phyloP scores from a whole-genome alignment of 2,329 filamentous ascomycete species.

The Colletotrichum agaves region DNA sequence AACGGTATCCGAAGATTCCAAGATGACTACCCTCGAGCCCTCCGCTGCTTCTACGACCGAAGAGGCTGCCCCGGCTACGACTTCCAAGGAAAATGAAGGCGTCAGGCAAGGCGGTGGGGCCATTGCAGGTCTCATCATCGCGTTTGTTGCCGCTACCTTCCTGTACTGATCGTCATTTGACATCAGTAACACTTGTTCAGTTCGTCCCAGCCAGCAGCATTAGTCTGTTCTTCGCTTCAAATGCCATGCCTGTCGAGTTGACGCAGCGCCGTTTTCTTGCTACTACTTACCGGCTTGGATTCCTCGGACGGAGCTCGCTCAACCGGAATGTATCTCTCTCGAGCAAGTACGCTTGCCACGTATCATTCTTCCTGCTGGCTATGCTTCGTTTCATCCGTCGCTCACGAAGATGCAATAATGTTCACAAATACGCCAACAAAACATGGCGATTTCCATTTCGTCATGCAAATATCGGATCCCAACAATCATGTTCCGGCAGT shows the following conservation, averaged over 20 bases:
- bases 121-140: conserved; percentile 64
- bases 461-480: conserved; percentile 21
- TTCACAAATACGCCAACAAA: conserved; percentile 30
- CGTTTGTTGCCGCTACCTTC: conserved; percentile 63
- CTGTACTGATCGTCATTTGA: conserved; percentile 50
- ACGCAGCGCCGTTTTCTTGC: conserved; percentile 25
- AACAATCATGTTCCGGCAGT: conserved; percentile 16
- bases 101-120: conserved; percentile 61
- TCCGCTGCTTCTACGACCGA: conserved; percentile 41
- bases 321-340: conserved; percentile 11
- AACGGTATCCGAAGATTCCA: conserved; percentile 40
- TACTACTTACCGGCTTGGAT: conserved; percentile 44
- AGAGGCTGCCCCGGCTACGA: conserved; percentile 44
- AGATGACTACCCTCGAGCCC: conserved; percentile 41
- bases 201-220: conserved; percentile 32
- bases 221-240: conserved; percentile 32
- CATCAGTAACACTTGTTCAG: conserved; percentile 36
- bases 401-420: conserved; percentile 31
- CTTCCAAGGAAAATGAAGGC: conserved; percentile 58
- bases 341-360: conserved; percentile 28
- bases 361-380: conserved; percentile 31
- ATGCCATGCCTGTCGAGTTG: conserved; percentile 29
- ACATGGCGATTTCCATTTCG: conserved; percentile 27
- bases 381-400: conserved; percentile 33
- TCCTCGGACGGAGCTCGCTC: conserved; percentile 42